phyloP scores from a whole-genome alignment of 257 asterid species.

The Fraxinus americana region DNA sequence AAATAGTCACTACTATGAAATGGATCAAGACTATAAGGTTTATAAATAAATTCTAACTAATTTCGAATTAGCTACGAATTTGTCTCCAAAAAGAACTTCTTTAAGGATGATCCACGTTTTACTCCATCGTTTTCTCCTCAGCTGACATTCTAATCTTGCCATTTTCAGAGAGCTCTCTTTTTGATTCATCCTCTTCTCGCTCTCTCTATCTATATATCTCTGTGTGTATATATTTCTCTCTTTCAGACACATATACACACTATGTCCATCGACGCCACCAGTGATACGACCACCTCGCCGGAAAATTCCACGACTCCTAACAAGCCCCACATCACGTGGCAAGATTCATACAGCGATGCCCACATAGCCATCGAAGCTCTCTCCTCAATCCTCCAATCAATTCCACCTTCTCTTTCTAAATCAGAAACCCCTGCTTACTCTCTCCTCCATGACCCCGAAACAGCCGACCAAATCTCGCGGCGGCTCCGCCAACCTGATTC shows the following conservation, averaged over 20 bases:
- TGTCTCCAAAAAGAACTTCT: too few species aligned
- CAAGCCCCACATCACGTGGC: slow-evolving; percentile 66
- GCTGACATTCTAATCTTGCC: background rate
- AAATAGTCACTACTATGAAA: too few species aligned
- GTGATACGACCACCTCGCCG: slow-evolving; percentile 28
- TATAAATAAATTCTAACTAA: too few species aligned
- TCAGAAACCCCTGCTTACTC: slow-evolving; percentile 67
- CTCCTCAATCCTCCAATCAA: slow-evolving; percentile 53
- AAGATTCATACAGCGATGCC: slow-evolving; percentile 70
- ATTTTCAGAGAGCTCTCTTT: background rate
- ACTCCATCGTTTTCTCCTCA: slow-evolving; percentile 36
- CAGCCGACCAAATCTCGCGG: slow-evolving; percentile 50
- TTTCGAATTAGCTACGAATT: too few species aligned
- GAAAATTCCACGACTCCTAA: slow-evolving; percentile 21
- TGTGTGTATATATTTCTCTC: background rate
- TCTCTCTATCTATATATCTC: background rate
- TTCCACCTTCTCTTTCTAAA: slow-evolving; percentile 53
- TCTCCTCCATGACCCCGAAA: slow-evolving; percentile 66
- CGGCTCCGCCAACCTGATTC: slow-evolving; percentile 80
- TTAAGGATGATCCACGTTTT: slow-evolving; percentile 34
- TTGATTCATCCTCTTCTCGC: background rate
- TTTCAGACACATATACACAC: background rate
- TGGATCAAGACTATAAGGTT: too few species aligned
- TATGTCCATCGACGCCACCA: slow-evolving; percentile 22
- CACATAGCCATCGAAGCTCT: slow-evolving; percentile 61